Evolutionary conservation across 2,329 filamentous ascomycete species (phyloP), one percentile per base, ranked within the genome.

Genomic region (Sporothrix pseudoabietina): DNA sequence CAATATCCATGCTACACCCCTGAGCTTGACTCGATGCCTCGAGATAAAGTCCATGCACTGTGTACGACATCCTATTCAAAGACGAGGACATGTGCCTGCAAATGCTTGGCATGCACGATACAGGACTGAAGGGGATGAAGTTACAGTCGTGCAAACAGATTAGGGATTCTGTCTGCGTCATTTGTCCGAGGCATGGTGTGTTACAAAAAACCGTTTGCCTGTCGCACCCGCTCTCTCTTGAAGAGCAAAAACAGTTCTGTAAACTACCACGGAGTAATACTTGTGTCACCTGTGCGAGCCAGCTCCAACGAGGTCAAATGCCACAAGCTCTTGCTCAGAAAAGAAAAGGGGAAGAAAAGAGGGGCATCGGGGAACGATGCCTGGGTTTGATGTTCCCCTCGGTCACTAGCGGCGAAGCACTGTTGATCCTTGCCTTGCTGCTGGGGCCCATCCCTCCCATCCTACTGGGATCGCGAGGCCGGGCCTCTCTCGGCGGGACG

Each of bases 381-480:
- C 41, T 54, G 61, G 66, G 66, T 55, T 57, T 69, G 66, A 69
- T 54, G 49, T 57, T 57, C 66, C 49, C 52, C 66, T 69, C 47
- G 32, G 44, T 57, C 44, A 69, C 49, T 69, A 69, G 66, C 66
- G 52, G 65, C 66, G 54, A 54, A 52, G 44, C 44, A 69, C 41
- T 69, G 66, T 44, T 69, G 66, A 69, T 69, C 66, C 66, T 55
- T 57, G 65, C 22, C 65, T 52, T 49, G n/a, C 39, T 44, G 4
- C 39, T 65, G 61, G 61, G 61, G 39, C 12, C 39, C 57, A 39
- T 54, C 52, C 52, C 52, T 54, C 19, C 52, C 52, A n/a, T 61
- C 14, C 57, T 10, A 4, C 32, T 39, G 22, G 32, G 65, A 68
- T 52, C 6, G 65, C 49, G 41, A 68, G 41, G 57, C 19, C 57